A percentile compares a stretch with the other conserved stretches of the same genome.
Evolutionary conservation across 2,329 filamentous ascomycete species (phyloP).

Genomic region (Nigrograna mackinnonii): DNA sequence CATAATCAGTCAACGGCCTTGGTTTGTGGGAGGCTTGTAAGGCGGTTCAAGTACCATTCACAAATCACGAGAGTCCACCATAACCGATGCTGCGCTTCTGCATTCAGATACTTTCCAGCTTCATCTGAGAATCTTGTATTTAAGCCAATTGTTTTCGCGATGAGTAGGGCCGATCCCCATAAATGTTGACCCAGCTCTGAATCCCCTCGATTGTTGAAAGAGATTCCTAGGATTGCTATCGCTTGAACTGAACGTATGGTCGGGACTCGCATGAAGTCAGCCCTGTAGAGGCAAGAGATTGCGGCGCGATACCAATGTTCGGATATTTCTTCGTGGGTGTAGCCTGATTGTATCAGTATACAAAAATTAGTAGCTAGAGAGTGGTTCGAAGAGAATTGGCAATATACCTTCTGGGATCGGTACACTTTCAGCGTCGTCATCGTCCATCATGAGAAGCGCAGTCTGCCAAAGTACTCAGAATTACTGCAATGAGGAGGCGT

Average conservation of each 20-base stretch:
- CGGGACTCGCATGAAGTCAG: not conserved
- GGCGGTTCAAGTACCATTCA: too few species aligned
- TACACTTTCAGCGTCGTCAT: slow-evolving; percentile 1
- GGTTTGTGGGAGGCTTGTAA: too few species aligned
- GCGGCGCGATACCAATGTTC: not conserved
- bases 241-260: not conserved
- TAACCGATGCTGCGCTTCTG: slow-evolving; percentile 4
- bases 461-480: too few species aligned
- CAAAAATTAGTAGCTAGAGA: too few species aligned
- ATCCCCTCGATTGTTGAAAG: not conserved
- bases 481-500: too few species aligned
- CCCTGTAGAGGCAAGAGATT: not conserved
- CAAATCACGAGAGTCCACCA: slow-evolving; percentile 7
- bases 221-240: not conserved
- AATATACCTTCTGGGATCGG: not conserved
- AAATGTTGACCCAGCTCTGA: not conserved
- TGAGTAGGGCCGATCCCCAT: not conserved
- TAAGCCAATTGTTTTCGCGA: not conserved
- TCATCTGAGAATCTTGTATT: not conserved
- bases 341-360: too few species aligned
- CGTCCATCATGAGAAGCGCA: slow-evolving; percentile 7
- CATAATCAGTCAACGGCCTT: too few species aligned
- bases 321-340: too few species aligned
- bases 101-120: not conserved
- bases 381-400: too few species aligned